phyloP scores from a whole-genome alignment of 306 rosid species.

The Rosa chinensis region DNA sequence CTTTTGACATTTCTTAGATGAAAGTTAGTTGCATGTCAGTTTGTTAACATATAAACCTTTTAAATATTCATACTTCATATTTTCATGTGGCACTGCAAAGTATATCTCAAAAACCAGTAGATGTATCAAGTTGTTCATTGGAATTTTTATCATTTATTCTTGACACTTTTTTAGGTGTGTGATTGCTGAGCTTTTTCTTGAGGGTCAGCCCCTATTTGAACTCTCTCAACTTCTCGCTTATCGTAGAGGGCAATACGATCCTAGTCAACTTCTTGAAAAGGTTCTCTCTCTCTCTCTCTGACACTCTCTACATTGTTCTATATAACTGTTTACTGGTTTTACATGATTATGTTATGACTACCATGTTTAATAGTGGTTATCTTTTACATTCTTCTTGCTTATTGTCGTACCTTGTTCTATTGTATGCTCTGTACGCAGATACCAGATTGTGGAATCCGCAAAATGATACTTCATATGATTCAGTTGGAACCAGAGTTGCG shows the following conservation, averaged over 20 bases:
- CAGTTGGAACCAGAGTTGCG: constrained; percentile 88
- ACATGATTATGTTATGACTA: not conserved
- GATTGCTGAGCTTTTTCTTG: constrained; percentile 97
- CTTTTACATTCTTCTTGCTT: not conserved
- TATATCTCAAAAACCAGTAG: not conserved
- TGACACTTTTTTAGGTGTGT: constrained; percentile 71
- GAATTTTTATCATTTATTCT: not conserved
- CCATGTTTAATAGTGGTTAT: not conserved
- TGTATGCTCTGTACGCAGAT: constrained; percentile 56
- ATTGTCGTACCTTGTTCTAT: constrained; percentile 14
- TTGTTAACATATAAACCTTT: not conserved
- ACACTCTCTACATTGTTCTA: too few relatives aligned
- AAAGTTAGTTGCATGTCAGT: not conserved
- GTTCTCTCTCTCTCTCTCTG: constrained; percentile 37
- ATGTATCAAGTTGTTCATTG: not conserved
- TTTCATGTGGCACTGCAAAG: not conserved
- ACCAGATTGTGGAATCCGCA: constrained; percentile 77
- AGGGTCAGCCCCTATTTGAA: constrained; percentile 96
- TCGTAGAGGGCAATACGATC: constrained; percentile 98
- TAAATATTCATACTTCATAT: not conserved
- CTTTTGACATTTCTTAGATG: not conserved
- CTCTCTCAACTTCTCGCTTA: constrained; percentile 94
- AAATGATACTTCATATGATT: constrained; percentile 95
- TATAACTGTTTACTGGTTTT: not conserved
- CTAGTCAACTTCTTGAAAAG: constrained; percentile 91